Evolutionary conservation across 192 early-diverging fungal genomes (phyloP).

Genomic region (Backusella westeae): DNA sequence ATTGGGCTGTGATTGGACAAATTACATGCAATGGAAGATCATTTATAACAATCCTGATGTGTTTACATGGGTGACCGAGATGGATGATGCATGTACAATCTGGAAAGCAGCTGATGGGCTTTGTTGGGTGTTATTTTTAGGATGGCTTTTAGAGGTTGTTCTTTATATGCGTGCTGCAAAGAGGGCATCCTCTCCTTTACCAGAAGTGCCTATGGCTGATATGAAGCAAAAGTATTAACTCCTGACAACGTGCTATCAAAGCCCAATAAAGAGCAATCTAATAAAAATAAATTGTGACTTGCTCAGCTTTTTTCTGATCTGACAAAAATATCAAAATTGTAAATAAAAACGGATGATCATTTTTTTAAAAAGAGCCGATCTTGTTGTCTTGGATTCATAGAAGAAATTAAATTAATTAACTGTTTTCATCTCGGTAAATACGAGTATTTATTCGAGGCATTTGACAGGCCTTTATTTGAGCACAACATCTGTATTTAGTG

Average conservation of each 20-base stretch:
- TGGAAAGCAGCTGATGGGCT: slow-evolving; percentile 15
- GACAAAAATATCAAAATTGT: not conserved
- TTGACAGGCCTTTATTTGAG: not conserved
- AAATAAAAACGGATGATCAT: not conserved
- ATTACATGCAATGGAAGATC: slow-evolving; percentile 27
- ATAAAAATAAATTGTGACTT: not conserved
- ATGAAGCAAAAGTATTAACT: not conserved
- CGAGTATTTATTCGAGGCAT: not conserved
- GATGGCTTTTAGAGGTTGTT: not conserved
- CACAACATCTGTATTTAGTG: not conserved
- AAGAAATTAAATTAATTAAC: no score
- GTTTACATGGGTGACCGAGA: slow-evolving; percentile 23
- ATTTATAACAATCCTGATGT: slow-evolving; percentile 14
- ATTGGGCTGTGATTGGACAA: slow-evolving; percentile 16
- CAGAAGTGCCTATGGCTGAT: slow-evolving; percentile 1
- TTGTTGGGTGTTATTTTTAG: slow-evolving; percentile 16
- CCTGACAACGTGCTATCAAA: not conserved
- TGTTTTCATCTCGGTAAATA: no score
- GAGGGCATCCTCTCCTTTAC: not conserved
- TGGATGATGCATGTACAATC: slow-evolving; percentile 20
- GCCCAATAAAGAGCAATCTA: not conserved
- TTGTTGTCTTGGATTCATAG: no score
- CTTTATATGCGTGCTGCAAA: slow-evolving; percentile 14
- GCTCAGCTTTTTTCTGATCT: not conserved
- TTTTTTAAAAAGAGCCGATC: no score